These are phyloP conservation scores for Ophiocordyceps camponoti-floridani DNA, from an alignment of 2,329 filamentous ascomycete genomes.

Conservation along the genomic window DNA sequence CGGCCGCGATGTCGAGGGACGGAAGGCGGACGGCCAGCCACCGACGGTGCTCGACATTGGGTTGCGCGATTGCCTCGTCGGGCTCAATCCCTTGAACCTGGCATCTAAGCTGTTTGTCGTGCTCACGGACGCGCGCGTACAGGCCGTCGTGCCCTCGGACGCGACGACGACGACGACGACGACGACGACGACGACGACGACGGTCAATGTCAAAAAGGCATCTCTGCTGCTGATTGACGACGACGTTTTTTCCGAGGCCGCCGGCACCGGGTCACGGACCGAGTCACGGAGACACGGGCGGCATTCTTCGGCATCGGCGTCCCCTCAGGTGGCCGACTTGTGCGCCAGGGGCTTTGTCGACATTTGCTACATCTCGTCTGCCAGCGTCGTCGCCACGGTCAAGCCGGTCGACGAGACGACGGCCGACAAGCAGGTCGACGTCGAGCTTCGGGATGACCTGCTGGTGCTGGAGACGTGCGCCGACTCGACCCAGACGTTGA, in stretches of 20 bases:
- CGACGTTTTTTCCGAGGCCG: constrained; percentile 22
- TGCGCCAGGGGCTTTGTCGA: constrained; percentile 62
- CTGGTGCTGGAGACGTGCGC: constrained; percentile 89
- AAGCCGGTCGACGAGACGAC: constrained; percentile 16
- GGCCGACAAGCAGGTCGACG: constrained; percentile 46
- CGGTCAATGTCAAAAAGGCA: constrained; percentile 56
- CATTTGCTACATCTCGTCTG: constrained; percentile 73
- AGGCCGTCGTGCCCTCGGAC: constrained; percentile 47
- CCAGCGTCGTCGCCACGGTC: constrained; percentile 48
- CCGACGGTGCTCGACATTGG: constrained; percentile 55
- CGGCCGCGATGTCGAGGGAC: neutral
- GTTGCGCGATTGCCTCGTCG: constrained; percentile 64
- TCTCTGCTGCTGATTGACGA: constrained; percentile 75
- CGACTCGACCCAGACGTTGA: constrained; percentile 87
- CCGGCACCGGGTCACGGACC: too few relatives aligned
- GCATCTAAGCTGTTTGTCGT: constrained; percentile 63
- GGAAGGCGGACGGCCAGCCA: neutral
- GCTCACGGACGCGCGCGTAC: constrained; percentile 58
- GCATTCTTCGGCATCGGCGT: constrained; percentile 13
- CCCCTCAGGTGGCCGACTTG: constrained; percentile 35
- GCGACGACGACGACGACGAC: constrained; percentile 34
- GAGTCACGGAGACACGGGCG: constrained; percentile 5
- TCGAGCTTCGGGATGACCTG: constrained; percentile 72
- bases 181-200: constrained; percentile 24
- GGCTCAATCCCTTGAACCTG: constrained; percentile 63